Conservation (phyloP, 805 yeast genomes). For the Wickerhamiella lipophila region DNA sequence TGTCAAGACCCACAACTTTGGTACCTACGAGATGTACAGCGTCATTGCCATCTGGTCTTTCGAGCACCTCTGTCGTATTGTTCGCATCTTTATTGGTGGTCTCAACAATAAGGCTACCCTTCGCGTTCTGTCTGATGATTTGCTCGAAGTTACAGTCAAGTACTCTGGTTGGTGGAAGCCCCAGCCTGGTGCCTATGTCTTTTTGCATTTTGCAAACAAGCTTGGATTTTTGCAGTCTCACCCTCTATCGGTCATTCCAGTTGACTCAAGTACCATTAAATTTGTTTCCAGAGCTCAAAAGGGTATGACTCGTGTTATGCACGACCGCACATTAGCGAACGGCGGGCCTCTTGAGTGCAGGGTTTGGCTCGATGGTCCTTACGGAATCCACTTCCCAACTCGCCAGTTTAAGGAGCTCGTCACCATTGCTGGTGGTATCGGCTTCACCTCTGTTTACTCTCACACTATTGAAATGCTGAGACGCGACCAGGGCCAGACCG, state of each 20-base stretch:
- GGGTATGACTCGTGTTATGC: constrained; percentile 17
- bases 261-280: constrained; percentile 11
- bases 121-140: constrained; percentile 24
- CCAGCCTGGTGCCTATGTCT: constrained; percentile 45
- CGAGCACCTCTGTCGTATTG: constrained; percentile 29
- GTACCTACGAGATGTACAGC: constrained; percentile 14
- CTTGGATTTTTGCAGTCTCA: constrained; percentile 52
- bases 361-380: constrained; percentile 47
- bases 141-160: constrained; percentile 24
- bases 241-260: constrained; percentile 44
- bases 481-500: constrained; percentile 20
- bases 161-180: constrained; percentile 37
- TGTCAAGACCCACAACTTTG: constrained; percentile 13
- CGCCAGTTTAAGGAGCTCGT: constrained; percentile 31
- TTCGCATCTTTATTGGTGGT: constrained; percentile 1
- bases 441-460: constrained; percentile 39
- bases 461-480: constrained; percentile 8
- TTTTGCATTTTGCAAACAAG: constrained; percentile 40
- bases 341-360: constrained; percentile 23
- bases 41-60: constrained; percentile 52
- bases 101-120: constrained; percentile 7
- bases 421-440: constrained; percentile 48
- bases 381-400: constrained; percentile 31
- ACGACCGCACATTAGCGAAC: constrained; percentile 8
- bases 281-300: constrained; percentile 15